Percentiles rank a stretch among this genome's conserved stretches.
Evolutionary conservation across 306 rosid genomes (phyloP).

Genomic region (Hippophae rhamnoides): DNA sequence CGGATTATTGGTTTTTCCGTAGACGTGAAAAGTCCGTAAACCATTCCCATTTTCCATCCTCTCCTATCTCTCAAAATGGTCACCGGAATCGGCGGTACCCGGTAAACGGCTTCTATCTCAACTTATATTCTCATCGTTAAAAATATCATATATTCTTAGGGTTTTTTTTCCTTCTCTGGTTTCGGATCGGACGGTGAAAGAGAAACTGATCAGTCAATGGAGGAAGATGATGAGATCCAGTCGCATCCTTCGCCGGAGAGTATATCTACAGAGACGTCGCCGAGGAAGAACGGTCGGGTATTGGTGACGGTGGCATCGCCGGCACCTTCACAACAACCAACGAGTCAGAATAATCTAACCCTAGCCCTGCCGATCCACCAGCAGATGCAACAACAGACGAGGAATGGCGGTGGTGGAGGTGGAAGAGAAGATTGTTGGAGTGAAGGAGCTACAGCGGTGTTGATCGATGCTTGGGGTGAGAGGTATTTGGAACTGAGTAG

Average conservation of each 20-base stretch:
- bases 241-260: slow-evolving; percentile 56
- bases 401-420: slow-evolving; percentile 53
- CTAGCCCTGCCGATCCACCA: slow-evolving; percentile 58
- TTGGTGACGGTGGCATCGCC: slow-evolving; percentile 85
- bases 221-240: slow-evolving; percentile 87
- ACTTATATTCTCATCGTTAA: not conserved
- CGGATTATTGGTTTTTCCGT: not conserved
- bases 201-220: slow-evolving; percentile 29
- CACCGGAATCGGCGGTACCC: slow-evolving; percentile 3
- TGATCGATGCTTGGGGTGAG: slow-evolving; percentile 99
- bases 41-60: slow-evolving; percentile 22
- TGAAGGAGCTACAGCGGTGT: slow-evolving; percentile 82
- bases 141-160: not conserved
- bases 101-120: not conserved
- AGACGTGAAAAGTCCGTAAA: slow-evolving; percentile 49
- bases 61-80: not conserved
- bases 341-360: slow-evolving; percentile 18
- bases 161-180: slow-evolving; percentile 12
- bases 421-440: slow-evolving; percentile 99
- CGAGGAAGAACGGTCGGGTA: slow-evolving; percentile 50
- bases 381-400: slow-evolving; percentile 11
- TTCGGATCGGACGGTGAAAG: slow-evolving; percentile 18
- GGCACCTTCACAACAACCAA: slow-evolving; percentile 29
- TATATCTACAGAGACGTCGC: slow-evolving; percentile 52
- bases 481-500: slow-evolving; percentile 87